These are phyloP conservation scores for Trypanosoma theileri DNA, from an alignment of 208 protist genomes.

Conservation along the genomic window DNA sequence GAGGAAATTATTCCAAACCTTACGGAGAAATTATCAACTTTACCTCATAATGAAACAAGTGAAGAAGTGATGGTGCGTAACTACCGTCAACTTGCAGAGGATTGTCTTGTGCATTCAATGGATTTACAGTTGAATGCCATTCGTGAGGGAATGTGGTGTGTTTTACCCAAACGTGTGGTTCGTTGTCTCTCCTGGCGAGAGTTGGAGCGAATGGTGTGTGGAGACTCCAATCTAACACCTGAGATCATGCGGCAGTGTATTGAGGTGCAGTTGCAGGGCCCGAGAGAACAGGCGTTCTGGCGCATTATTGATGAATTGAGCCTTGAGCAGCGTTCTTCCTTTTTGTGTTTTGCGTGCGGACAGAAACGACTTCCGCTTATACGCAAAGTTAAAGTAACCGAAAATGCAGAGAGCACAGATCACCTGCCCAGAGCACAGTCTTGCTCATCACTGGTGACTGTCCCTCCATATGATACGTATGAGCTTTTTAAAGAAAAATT, in stretches of 20 bases:
- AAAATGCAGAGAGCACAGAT: slow-evolving; percentile 78
- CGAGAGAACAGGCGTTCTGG: slow-evolving; percentile 79
- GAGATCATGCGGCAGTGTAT: slow-evolving; percentile 73
- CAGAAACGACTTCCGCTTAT: slow-evolving; percentile 84
- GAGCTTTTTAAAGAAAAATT: slow-evolving; percentile 83
- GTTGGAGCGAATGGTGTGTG: slow-evolving; percentile 80
- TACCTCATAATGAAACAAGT: slow-evolving; percentile 3
- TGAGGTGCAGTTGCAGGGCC: slow-evolving; percentile 44
- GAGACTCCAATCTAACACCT: slow-evolving; percentile 62
- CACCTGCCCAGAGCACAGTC: slow-evolving; percentile 87
- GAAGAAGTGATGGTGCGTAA: slow-evolving; percentile 25
- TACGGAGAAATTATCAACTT: slow-evolving; percentile 35
- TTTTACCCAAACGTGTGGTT: slow-evolving; percentile 77
- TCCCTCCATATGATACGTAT: slow-evolving; percentile 78
- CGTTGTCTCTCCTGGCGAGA: slow-evolving; percentile 87
- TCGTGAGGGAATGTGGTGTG: slow-evolving; percentile 74
- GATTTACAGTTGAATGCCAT: slow-evolving; percentile 84
- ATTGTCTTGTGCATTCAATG: slow-evolving; percentile 87
- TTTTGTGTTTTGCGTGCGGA: slow-evolving; percentile 88
- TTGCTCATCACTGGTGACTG: slow-evolving; percentile 84
- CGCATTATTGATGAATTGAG: slow-evolving; percentile 81
- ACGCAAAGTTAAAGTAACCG: slow-evolving; percentile 62
- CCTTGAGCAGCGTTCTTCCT: slow-evolving; percentile 70
- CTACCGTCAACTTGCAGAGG: slow-evolving; percentile 68
- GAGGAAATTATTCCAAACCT: slow-evolving; percentile 86